A percentile compares a stretch with the other conserved stretches of the same genome.
Evolutionary conservation across 352 stramenopile genomes (phyloP).

Genomic region (Globisporangium solare): DNA sequence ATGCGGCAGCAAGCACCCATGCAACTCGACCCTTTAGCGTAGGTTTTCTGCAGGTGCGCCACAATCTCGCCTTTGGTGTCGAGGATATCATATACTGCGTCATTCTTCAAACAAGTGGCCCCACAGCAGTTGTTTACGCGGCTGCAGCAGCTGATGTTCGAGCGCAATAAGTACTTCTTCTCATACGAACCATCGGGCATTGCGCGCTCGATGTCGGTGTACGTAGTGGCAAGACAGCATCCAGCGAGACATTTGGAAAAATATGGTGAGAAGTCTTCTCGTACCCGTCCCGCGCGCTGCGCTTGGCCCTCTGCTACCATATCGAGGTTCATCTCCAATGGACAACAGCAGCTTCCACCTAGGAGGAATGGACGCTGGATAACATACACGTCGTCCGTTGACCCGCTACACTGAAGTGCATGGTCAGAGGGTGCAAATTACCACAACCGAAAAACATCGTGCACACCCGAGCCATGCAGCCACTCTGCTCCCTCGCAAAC

Average conservation of each 20-base stretch:
- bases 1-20: constrained; percentile 33
- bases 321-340: constrained; percentile 41
- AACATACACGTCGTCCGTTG: constrained; percentile 43
- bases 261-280: constrained; percentile 56
- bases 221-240: constrained; percentile 56
- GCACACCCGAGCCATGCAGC: constrained; percentile 24
- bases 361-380: constrained; percentile 33
- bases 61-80: constrained; percentile 44
- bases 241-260: constrained; percentile 28
- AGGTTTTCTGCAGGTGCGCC: constrained; percentile 55
- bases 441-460: constrained; percentile 35
- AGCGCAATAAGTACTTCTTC: constrained; percentile 45
- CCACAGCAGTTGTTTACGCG: constrained; percentile 69
- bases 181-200: constrained; percentile 48
- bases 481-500: constrained; percentile 40
- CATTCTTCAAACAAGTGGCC: constrained; percentile 55
- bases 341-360: constrained; percentile 31
- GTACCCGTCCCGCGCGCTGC: constrained; percentile 35
- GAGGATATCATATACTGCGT: constrained; percentile 65
- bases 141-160: constrained; percentile 50
- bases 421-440: constrained; percentile 32
- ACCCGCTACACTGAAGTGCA: constrained; percentile 39
- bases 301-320: constrained; percentile 16
- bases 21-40: constrained; percentile 18
- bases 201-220: constrained; percentile 55